Base-by-base conservation (phyloP, 2,329 filamentous ascomycete genomes). In the Monilinia vaccinii-corymbosi region DNA sequence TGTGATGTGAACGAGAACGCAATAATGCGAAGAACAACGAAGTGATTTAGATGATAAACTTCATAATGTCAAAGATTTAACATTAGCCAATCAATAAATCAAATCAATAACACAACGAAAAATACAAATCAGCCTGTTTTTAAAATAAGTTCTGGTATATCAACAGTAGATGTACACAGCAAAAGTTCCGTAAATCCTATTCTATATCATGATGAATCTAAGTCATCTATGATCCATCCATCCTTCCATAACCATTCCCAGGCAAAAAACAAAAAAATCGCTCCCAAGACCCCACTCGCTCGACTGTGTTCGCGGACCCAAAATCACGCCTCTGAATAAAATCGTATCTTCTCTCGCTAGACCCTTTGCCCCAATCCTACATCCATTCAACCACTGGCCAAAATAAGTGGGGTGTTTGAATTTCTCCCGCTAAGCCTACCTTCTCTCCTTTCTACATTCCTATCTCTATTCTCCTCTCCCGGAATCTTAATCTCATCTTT, bases 401-500 rank as follows among this genome's bases (percentile, higher is more conserved):
- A 9, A 16, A 55, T 55, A 31, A 55, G 51, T 18, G 51, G 38
- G n/a, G 51, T 55, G n/a, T 55, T 38, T 13, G 51, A 44, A 34
- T 38, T 55, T 32, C 38, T 44, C 28, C 51, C 45, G 11, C 38
- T 44, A 44, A 44, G 4, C 32, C 51, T 28, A n/a, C 13, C 44
- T 28, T 21, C 25, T 16, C 51, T 42, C 6, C 51, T 44, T 5
- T 44, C 38, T 14, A 28, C 32, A 55, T 44, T 32, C 6, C 51
- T 44, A 2, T 32, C 38, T 14, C 51, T 44, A 55, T 32, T 44
- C 0, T 44, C 58, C 0, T 51, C 56, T 7, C 62, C 65, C 0
- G 66, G 61, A 36, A 71, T 28, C 44, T 67, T 66, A 40, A 70
- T 63, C 53, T 72, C 71, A 49, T 73, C 71, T 32, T 66, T 66